Base-by-base conservation (phyloP, 768 basidiomycete genomes). In the Cubamyces sp. region DNA sequence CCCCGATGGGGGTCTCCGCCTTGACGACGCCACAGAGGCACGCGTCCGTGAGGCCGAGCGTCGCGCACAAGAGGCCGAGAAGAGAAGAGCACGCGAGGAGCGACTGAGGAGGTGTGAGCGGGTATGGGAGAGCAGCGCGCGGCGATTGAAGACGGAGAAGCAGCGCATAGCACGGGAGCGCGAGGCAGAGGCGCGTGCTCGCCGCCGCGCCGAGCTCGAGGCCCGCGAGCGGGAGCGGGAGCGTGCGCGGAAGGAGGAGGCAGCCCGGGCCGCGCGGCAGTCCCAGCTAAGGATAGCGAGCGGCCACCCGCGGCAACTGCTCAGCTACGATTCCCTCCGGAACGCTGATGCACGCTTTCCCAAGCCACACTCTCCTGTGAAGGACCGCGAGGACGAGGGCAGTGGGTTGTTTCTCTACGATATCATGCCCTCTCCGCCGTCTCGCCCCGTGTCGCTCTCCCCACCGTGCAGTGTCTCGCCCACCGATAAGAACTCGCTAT, bases 21-120 rank as follows among this genome's bases (percentile, higher is more conserved):
- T 77, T 60, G 82, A 82, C 65, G 82, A 81, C 40, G 73, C 71
- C 26, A 71, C 74, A 26, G 78, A 76, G 43, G 79, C 78, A 43
- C 78, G 75, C 61, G 69, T 77, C 53, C 72, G 70, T 51, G 73
- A 76, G 57, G 70, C 69, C n/a, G 75, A 76, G 65, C 63, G 66
- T 54, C 74, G 73, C 46, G 75, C 75, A 23, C 57, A 60, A 12
- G 72, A 76, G 61, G 76, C 79, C 59, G 68, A 70, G 69, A 68
- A 68, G 59, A 64, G 74, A 45, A 68, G 74, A 26, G 77, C 76
- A 62, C 63, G 70, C 23, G 67, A 72, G 34, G 69, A 65, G 56
- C 52, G 69, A 49, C 65, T 72, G 55, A 45, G 63, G 48, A 55
- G 53, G 54, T 67, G 67, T 37, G 73, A 73, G 67, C 65, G 64